phyloP scores from a whole-genome alignment of 164 flowering plant species.

The Paratinospora sagittata region DNA sequence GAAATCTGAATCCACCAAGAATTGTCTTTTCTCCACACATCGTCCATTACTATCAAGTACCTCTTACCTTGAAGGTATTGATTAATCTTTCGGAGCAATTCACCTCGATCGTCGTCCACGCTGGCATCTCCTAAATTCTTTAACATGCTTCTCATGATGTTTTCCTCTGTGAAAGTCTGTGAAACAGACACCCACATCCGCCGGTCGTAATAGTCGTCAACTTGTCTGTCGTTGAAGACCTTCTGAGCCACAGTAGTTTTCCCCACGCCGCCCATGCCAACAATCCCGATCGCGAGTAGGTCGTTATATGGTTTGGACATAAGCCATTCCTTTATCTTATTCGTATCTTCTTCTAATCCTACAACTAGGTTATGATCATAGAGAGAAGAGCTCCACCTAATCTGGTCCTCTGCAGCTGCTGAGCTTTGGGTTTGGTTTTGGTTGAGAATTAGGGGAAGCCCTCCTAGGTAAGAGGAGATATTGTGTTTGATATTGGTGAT shows the following conservation, averaged over 20 bases:
- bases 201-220: conserved; percentile 30
- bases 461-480: conserved; percentile 27
- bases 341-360: conserved; percentile 39
- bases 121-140: conserved; percentile 32
- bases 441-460: conserved; percentile 13
- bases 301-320: conserved; percentile 21
- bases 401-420: conserved; percentile 6
- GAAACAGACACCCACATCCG: conserved; percentile 53
- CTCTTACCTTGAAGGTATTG: conserved; percentile 37
- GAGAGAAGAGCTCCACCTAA: conserved; percentile 34
- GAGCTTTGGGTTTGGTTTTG: neutral
- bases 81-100: conserved; percentile 33
- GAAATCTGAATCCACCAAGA: conserved; percentile 37
- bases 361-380: conserved; percentile 43
- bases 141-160: conserved; percentile 42
- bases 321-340: conserved; percentile 36
- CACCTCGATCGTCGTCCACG: conserved; percentile 27
- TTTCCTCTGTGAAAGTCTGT: conserved; percentile 32
- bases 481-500: conserved; percentile 22
- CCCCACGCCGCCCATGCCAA: conserved; percentile 60
- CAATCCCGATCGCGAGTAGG: conserved; percentile 29
- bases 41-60: conserved; percentile 51
- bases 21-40: conserved; percentile 35
- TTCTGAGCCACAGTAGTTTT: conserved; percentile 46
- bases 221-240: conserved; percentile 32